Conservation (phyloP, 257 asterid species). For the Solanum lignicaule region DNA sequence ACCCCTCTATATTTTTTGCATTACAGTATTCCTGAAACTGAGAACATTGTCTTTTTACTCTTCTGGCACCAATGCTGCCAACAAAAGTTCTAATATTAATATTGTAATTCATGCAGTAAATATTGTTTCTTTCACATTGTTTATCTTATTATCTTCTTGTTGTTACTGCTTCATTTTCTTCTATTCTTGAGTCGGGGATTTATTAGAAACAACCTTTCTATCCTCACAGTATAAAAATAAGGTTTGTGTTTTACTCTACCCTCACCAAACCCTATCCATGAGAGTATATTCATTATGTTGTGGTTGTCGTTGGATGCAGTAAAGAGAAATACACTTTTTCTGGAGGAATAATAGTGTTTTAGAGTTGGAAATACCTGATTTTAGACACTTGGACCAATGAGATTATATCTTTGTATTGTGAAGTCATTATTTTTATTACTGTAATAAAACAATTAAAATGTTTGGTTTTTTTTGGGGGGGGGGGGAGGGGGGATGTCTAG, state of each 20-base stretch:
- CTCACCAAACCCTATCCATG: too few relatives aligned
- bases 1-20: slow-evolving; percentile 52
- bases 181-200: too few relatives aligned
- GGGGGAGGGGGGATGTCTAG: too few relatives aligned
- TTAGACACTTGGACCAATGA: neutral
- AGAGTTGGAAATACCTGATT: neutral
- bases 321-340: neutral
- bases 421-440: neutral
- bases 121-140: neutral
- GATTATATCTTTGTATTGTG: too few relatives aligned
- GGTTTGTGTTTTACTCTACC: neutral
- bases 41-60: slow-evolving; percentile 53
- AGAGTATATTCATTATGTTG: too few relatives aligned
- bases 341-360: neutral
- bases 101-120: neutral
- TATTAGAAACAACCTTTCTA: neutral
- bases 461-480: neutral
- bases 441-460: neutral
- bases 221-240: neutral
- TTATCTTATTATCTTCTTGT: neutral
- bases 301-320: neutral
- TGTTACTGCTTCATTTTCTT: neutral
- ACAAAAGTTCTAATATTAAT: neutral
- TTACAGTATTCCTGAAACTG: slow-evolving; percentile 64
- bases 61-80: slow-evolving; percentile 82